Percentiles rank a stretch among this genome's conserved stretches.
These are phyloP conservation scores for Linderina pennispora DNA, from an alignment of 192 early-diverging fungal species.

Conservation along the genomic window DNA sequence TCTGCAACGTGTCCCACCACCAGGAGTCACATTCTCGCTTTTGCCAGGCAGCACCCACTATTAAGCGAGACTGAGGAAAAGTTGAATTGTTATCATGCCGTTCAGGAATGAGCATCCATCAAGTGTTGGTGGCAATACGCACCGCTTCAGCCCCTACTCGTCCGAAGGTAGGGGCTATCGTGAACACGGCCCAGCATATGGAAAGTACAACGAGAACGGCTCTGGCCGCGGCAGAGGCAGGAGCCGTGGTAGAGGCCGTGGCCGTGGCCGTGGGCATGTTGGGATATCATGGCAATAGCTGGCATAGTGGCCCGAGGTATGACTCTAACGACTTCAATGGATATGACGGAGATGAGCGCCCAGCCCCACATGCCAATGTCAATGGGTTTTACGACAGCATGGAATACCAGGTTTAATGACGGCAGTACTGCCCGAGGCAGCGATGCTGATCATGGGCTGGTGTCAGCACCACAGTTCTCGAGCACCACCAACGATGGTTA, in stretches of 20 bases:
- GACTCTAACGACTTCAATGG: not conserved
- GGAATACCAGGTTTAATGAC: not conserved
- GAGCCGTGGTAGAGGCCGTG: conserved; percentile 2
- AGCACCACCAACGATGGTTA: too few species aligned
- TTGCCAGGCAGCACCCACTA: not conserved
- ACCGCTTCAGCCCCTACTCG: too few species aligned
- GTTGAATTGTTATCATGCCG: not conserved
- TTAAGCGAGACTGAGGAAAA: not conserved
- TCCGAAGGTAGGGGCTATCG: too few species aligned
- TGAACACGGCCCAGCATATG: not conserved
- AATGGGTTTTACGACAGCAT: not conserved
- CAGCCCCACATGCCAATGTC: not conserved
- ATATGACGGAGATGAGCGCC: not conserved
- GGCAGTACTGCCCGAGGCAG: too few species aligned
- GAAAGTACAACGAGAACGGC: conserved; percentile 1
- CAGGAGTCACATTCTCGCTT: not conserved
- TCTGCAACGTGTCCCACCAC: too few species aligned
- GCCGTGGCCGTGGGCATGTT: conserved; percentile 4
- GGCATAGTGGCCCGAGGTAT: not conserved
- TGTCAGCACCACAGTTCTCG: too few species aligned
- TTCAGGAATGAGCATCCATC: not conserved
- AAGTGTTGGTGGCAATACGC: too few species aligned
- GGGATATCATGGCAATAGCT: not conserved
- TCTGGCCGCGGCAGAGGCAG: conserved; percentile 3
- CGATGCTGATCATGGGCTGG: too few species aligned